Evolutionary conservation across 768 basidiomycete genomes (phyloP).

Genomic region (Rhodosporidiobolus odoratus): DNA sequence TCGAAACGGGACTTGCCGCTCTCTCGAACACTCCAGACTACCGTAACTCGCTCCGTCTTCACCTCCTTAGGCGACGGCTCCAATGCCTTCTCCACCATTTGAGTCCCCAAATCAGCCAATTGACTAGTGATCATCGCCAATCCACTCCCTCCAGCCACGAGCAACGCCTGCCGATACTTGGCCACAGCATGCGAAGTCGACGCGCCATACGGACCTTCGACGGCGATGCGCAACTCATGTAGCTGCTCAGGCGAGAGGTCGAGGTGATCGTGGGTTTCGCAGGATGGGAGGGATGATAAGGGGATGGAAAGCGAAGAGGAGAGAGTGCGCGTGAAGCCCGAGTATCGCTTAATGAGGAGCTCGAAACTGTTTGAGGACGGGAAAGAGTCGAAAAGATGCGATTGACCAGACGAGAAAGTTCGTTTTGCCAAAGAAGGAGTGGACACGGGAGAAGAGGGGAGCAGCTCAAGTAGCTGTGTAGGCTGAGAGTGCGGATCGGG

Average conservation of each 20-base stretch:
- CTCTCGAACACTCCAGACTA: conserved; percentile 10
- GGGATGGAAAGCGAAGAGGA: background rate
- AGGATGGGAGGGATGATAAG: background rate
- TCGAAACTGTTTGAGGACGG: background rate
- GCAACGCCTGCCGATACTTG: background rate
- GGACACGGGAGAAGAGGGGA: background rate
- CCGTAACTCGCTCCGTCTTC: background rate
- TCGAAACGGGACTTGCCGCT: background rate
- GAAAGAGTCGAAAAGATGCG: background rate
- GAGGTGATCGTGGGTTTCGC: background rate
- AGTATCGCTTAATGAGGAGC: conserved; percentile 17
- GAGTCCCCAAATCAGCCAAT: background rate
- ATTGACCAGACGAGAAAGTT: background rate
- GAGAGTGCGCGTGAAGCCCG: conserved; percentile 7
- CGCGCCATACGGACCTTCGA: conserved; percentile 11
- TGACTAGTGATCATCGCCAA: conserved; percentile 4
- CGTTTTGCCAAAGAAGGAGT: too few species aligned
- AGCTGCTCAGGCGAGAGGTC: background rate
- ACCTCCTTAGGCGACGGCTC: background rate
- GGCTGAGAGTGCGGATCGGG: background rate
- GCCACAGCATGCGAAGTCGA: background rate
- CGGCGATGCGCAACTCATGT: background rate
- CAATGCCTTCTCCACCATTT: background rate
- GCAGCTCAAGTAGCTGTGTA: background rate
- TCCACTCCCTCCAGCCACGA: conserved; percentile 10